Conservation (phyloP, 2,329 filamentous ascomycete species). For the Cladosporium sp. region DNA sequence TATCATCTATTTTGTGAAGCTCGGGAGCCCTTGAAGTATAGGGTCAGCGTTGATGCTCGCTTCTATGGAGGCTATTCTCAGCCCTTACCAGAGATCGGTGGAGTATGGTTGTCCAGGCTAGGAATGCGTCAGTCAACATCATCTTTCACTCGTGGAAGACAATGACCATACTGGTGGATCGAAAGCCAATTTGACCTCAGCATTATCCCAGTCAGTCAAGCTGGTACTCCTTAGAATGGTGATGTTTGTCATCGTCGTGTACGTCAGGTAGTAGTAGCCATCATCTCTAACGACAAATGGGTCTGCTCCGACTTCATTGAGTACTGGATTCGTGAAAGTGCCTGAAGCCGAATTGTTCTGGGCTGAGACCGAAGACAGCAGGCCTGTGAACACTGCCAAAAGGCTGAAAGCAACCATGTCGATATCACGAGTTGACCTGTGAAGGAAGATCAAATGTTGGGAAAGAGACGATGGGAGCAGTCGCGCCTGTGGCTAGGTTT, state of each 20-base stretch:
- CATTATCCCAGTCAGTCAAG: conserved; percentile 47
- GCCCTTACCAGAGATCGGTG: conserved; percentile 44
- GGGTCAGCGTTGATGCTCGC: too few relatives aligned
- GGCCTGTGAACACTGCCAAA: conserved; percentile 19
- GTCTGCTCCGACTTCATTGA: conserved; percentile 45
- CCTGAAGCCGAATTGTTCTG: conserved; percentile 25
- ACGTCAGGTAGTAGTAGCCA: conserved; percentile 48
- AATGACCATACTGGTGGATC: conserved; percentile 36
- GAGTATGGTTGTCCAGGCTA: conserved; percentile 44
- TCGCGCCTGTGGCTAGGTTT: not conserved
- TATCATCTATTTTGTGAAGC: conserved; percentile 47
- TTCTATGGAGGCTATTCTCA: too few relatives aligned
- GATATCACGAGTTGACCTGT: not conserved
- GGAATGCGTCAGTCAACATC: not conserved
- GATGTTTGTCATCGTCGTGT: conserved; percentile 46
- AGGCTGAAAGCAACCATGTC: conserved; percentile 17
- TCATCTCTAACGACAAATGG: conserved; percentile 47
- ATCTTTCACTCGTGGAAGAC: not conserved
- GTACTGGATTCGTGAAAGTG: conserved; percentile 50
- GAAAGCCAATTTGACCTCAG: conserved; percentile 47
- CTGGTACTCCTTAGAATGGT: conserved; percentile 44
- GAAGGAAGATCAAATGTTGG: not conserved
- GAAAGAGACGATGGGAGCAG: not conserved
- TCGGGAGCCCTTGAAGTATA: conserved; percentile 35
- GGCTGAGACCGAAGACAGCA: conserved; percentile 20